These are phyloP conservation scores for Verticillium alfalfae DNA, from an alignment of 2,329 filamentous ascomycete species.

Conservation along the genomic window DNA sequence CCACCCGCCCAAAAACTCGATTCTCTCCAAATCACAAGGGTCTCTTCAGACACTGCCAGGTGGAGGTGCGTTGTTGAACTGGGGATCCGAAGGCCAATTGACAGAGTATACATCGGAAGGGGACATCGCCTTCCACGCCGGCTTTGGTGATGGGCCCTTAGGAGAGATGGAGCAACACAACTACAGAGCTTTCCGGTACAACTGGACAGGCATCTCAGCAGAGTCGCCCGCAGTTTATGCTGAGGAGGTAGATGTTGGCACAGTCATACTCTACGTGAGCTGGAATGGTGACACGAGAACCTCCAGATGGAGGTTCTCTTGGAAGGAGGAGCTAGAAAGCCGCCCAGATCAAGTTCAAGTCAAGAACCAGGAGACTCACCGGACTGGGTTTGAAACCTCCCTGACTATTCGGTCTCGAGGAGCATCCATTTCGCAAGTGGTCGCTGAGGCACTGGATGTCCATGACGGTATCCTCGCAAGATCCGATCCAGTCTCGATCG, in stretches of 20 bases:
- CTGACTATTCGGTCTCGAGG: not conserved
- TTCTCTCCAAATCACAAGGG: conserved; percentile 22
- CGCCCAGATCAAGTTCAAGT: not conserved
- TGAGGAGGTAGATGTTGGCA: conserved; percentile 5
- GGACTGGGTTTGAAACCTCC: conserved; percentile 8
- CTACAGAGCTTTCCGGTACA: conserved; percentile 49
- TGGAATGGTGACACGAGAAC: conserved; percentile 31
- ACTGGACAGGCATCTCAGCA: conserved; percentile 44
- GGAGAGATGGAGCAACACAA: conserved; percentile 35
- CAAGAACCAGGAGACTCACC: conserved; percentile 1
- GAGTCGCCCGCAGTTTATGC: conserved; percentile 21
- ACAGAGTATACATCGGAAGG: conserved; percentile 44
- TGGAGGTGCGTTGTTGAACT: conserved; percentile 50
- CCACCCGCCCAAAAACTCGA: conserved; percentile 3
- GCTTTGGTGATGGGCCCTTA: conserved; percentile 32
- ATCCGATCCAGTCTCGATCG: not conserved
- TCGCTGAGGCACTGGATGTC: not conserved
- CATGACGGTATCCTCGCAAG: not conserved
- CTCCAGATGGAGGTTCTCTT: conserved; percentile 19
- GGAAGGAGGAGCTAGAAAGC: conserved; percentile 9
- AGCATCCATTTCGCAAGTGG: not conserved
- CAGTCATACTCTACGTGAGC: conserved; percentile 17
- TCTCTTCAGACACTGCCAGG: conserved; percentile 47
- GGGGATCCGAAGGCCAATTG: conserved; percentile 44
- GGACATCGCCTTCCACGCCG: conserved; percentile 45